A percentile compares a stretch with the other conserved stretches of the same genome.
phyloP scores from a whole-genome alignment of 257 asterid species.

The Ajuga chamaepitys region DNA sequence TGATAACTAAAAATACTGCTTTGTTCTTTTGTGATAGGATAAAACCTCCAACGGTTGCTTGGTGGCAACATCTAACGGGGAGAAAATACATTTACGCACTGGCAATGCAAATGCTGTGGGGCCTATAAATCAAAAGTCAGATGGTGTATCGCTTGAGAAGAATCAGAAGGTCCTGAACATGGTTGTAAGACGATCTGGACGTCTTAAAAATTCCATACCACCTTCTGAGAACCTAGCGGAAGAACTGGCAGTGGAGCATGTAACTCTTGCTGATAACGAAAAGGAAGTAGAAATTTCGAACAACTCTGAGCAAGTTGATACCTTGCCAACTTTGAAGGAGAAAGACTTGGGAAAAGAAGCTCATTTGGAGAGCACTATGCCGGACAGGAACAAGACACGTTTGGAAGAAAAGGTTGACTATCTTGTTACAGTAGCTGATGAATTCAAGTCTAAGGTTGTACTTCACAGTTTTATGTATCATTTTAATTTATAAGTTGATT shows the following conservation, averaged over 20 bases:
- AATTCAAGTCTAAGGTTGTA: slow-evolving; percentile 27
- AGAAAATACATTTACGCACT: neutral
- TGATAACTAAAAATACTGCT: neutral
- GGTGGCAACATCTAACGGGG: neutral
- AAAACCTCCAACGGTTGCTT: neutral
- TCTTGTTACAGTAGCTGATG: slow-evolving; percentile 23
- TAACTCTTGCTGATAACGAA: slow-evolving; percentile 13
- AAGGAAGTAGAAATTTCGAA: slow-evolving; percentile 7
- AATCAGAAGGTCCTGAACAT: neutral
- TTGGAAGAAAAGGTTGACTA: slow-evolving; percentile 33
- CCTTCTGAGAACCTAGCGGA: neutral
- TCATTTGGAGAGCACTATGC: neutral
- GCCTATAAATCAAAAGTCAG: neutral
- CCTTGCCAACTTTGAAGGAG: neutral
- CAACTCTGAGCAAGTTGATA: neutral
- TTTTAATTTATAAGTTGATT: neutral
- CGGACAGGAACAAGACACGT: neutral
- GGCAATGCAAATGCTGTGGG: neutral
- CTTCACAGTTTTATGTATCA: neutral
- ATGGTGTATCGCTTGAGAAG: neutral
- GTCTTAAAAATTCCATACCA: slow-evolving; percentile 7
- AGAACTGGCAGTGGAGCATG: neutral
- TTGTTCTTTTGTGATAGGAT: neutral
- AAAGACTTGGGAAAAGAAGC: slow-evolving; percentile 13
- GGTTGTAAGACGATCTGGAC: slow-evolving; percentile 27